phyloP scores from a whole-genome alignment of 73 alveolate genomes.

The Diophrys appendiculata region DNA sequence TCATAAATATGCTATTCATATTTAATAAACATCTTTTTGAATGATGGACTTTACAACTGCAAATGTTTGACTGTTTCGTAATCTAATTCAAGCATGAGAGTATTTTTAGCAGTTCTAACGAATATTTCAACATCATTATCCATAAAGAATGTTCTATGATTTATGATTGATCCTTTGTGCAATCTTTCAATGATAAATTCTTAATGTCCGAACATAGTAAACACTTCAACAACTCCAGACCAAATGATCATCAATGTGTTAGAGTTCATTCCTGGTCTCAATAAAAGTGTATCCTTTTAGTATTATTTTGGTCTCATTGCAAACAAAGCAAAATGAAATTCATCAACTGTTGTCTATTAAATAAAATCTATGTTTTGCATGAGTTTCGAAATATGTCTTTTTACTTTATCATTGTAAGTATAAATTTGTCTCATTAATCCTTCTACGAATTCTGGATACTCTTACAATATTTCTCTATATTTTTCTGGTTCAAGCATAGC shows the following conservation, averaged over 20 bases:
- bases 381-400: constrained; percentile 17
- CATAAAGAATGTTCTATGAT: constrained; percentile 46
- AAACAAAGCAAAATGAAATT: constrained; percentile 31
- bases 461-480: constrained; percentile 69
- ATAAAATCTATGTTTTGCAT: constrained; percentile 26
- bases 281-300: constrained; percentile 37
- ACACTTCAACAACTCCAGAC: constrained; percentile 35
- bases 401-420: constrained; percentile 7
- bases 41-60: not conserved
- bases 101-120: not conserved
- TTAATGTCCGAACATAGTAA: constrained; percentile 7
- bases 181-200: constrained; percentile 49
- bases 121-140: constrained; percentile 32
- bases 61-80: not conserved
- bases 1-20: not conserved
- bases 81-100: not conserved
- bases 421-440: not conserved
- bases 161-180: constrained; percentile 41
- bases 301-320: constrained; percentile 12
- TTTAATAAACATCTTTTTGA: not conserved
- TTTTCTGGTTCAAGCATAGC: constrained; percentile 57
- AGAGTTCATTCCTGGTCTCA: constrained; percentile 25
- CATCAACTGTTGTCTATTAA: constrained; percentile 23
- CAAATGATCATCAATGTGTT: constrained; percentile 31
- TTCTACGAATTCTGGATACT: constrained; percentile 42